Percentiles rank a stretch among this genome's conserved stretches.
Evolutionary conservation across 306 rosid species (phyloP).

Genomic region (Malus domestica): DNA sequence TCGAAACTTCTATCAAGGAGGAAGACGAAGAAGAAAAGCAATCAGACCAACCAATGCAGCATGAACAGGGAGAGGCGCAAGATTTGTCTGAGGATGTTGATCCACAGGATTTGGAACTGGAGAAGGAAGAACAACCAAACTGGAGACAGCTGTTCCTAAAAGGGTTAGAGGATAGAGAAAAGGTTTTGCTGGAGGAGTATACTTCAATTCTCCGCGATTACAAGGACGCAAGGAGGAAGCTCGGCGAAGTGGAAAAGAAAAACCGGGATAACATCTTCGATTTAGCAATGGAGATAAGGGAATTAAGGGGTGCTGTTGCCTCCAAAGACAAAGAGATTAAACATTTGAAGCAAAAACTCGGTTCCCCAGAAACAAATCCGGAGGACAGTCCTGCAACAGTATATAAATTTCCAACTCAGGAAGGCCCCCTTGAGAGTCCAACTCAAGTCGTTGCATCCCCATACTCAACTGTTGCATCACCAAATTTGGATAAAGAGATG

Average conservation of each 20-base stretch:
- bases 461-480: conserved; percentile 21
- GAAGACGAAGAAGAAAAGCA: conserved; percentile 26
- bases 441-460: conserved; percentile 22
- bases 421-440: conserved; percentile 20
- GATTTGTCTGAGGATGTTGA: conserved; percentile 33
- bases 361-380: conserved; percentile 18
- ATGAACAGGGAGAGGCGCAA: conserved; percentile 19
- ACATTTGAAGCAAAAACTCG: conserved; percentile 40
- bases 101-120: conserved; percentile 21
- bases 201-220: conserved; percentile 61
- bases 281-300: conserved; percentile 60
- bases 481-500: conserved; percentile 14
- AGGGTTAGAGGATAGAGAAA: conserved; percentile 73
- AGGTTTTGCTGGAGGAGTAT: conserved; percentile 57
- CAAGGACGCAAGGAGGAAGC: conserved; percentile 55
- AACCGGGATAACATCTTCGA: conserved; percentile 58
- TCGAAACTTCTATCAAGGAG: neutral
- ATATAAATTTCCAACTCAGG: conserved; percentile 42
- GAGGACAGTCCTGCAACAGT: conserved; percentile 38
- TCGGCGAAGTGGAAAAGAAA: conserved; percentile 53
- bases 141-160: conserved; percentile 55
- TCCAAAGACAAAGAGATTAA: conserved; percentile 55
- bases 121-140: conserved; percentile 42
- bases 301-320: conserved; percentile 43
- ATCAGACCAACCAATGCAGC: conserved; percentile 12